These are phyloP conservation scores for Xerocomellus amylosporus DNA, from an alignment of 768 basidiomycete species.

Conservation along the genomic window DNA sequence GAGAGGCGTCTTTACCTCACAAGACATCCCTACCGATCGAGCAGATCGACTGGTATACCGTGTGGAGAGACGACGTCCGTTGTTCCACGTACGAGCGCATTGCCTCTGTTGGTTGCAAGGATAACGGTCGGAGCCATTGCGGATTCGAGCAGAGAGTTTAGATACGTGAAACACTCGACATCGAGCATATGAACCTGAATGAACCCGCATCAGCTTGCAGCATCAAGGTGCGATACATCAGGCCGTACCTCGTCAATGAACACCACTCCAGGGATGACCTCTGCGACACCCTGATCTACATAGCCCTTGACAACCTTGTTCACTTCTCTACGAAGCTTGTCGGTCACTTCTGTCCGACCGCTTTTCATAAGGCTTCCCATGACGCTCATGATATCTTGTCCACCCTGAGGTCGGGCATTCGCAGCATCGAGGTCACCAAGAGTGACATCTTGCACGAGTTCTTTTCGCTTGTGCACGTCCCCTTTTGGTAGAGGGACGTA, in stretches of 20 bases:
- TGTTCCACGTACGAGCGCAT: conserved; percentile 89
- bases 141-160: conserved; percentile 93
- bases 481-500: conserved; percentile 98
- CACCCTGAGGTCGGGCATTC: conserved; percentile 93
- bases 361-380: conserved; percentile 93
- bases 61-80: conserved; percentile 89
- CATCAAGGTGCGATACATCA: background rate
- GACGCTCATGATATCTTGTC: conserved; percentile 98
- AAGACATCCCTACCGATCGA: conserved; percentile 67
- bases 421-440: conserved; percentile 95
- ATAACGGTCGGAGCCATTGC: conserved; percentile 98
- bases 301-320: conserved; percentile 97
- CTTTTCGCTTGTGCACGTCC: conserved; percentile 94
- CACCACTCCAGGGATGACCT: conserved; percentile 95
- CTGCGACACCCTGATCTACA: conserved; percentile 97
- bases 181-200: conserved; percentile 97
- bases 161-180: conserved; percentile 98
- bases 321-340: conserved; percentile 92
- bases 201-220: conserved; percentile 1
- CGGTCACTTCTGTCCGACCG: conserved; percentile 93
- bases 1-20: conserved; percentile 4
- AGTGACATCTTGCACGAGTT: conserved; percentile 93
- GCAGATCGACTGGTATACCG: conserved; percentile 88
- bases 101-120: conserved; percentile 93
- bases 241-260: conserved; percentile 93